These are phyloP conservation scores for Teunomyces lycoperdinae DNA, from an alignment of 805 yeast genomes.

Conservation along the genomic window DNA sequence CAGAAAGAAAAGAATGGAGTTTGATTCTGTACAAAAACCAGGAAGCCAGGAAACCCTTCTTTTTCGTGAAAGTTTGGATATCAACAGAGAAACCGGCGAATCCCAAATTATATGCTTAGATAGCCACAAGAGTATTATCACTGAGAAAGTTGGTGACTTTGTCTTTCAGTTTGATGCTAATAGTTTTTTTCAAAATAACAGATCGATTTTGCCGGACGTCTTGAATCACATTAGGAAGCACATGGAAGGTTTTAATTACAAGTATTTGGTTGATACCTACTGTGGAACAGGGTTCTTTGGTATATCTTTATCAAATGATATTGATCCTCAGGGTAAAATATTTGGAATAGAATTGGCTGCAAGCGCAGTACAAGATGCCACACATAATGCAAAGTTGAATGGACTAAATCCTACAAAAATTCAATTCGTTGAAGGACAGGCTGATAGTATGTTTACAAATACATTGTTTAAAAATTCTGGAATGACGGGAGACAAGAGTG, in stretches of 20 bases:
- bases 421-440: slow-evolving; percentile 35
- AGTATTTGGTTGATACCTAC: slow-evolving; percentile 40
- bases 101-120: slow-evolving; percentile 22
- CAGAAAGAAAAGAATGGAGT: slow-evolving; percentile 12
- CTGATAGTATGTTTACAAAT: slow-evolving; percentile 33
- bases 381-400: slow-evolving; percentile 38
- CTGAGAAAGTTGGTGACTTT: slow-evolving; percentile 33
- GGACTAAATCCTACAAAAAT: slow-evolving; percentile 26
- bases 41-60: slow-evolving; percentile 17
- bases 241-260: slow-evolving; percentile 14
- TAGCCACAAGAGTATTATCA: slow-evolving; percentile 25
- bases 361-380: slow-evolving; percentile 33
- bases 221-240: slow-evolving; percentile 29
- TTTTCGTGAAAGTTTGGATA: slow-evolving; percentile 32
- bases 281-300: slow-evolving; percentile 49
- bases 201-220: slow-evolving; percentile 33
- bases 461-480: slow-evolving; percentile 20
- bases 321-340: slow-evolving; percentile 31
- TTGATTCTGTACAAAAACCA: slow-evolving; percentile 6
- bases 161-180: slow-evolving; percentile 38
- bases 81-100: slow-evolving; percentile 31
- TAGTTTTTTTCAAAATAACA: slow-evolving; percentile 43
- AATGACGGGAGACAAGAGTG: slow-evolving; percentile 29
- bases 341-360: slow-evolving; percentile 42
- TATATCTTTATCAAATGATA: slow-evolving; percentile 28